Evolutionary conservation across 1,284 basidiomycete species (phyloP).

Genomic region (Schizophyllum amplum): DNA sequence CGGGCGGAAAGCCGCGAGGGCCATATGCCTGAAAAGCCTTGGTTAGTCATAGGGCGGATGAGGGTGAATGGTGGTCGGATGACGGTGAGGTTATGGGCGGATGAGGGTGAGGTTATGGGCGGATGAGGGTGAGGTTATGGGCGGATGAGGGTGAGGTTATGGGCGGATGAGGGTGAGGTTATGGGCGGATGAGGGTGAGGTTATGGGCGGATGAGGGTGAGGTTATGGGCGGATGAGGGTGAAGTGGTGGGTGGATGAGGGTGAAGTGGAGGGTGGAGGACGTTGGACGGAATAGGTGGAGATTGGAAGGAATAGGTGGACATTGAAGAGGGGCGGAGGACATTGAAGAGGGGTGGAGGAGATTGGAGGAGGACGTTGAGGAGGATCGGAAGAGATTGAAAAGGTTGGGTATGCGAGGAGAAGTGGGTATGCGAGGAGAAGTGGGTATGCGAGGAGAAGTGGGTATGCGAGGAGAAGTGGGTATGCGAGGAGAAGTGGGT

Average conservation of each 20-base stretch:
- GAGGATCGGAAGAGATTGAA: not conserved
- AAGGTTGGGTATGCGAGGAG: not conserved
- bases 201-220: too few relatives aligned
- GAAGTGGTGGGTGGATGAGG: too few relatives aligned
- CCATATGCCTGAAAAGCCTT: constrained; percentile 51
- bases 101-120: too few relatives aligned
- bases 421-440: not conserved
- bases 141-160: too few relatives aligned
- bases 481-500: constrained; percentile 4
- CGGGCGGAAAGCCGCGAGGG: constrained; percentile 64
- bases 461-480: too few relatives aligned
- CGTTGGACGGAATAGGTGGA: too few relatives aligned
- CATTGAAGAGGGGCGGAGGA: not conserved
- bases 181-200: not conserved
- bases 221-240: too few relatives aligned
- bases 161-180: too few relatives aligned
- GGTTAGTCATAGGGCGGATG: not conserved
- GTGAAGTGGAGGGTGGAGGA: too few relatives aligned
- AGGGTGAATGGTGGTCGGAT: too few relatives aligned
- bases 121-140: too few relatives aligned
- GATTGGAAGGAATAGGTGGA: not conserved
- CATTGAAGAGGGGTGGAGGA: not conserved
- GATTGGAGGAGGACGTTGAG: not conserved
- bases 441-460: constrained; percentile 4
- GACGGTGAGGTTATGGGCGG: too few relatives aligned